These are phyloP conservation scores for Apiospora koreana DNA, from an alignment of 2,329 filamentous ascomycete genomes.

Conservation along the genomic window DNA sequence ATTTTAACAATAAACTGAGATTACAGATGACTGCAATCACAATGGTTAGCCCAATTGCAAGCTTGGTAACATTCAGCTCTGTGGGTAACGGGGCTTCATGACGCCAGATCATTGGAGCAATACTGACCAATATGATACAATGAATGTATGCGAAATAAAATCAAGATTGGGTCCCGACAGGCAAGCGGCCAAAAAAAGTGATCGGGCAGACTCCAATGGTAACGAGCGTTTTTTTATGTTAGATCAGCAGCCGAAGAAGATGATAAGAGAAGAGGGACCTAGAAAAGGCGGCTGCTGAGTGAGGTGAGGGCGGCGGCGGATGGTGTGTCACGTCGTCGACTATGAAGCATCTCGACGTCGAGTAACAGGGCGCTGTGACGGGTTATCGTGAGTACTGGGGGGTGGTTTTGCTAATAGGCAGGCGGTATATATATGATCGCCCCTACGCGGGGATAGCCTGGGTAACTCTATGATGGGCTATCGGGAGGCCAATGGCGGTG, in stretches of 20 bases:
- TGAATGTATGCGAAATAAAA: constrained; percentile 25
- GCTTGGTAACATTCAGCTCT: not conserved
- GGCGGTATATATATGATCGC: constrained; percentile 29
- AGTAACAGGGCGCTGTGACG: constrained; percentile 16
- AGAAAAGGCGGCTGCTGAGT: constrained; percentile 19
- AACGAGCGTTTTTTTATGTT: not conserved
- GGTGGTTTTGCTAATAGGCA: constrained; percentile 16
- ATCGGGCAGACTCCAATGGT: not conserved
- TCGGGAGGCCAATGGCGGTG: constrained; percentile 26
- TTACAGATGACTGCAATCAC: constrained; percentile 29
- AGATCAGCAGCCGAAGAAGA: constrained; percentile 16
- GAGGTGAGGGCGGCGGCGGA: constrained; percentile 24
- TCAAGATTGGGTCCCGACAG: constrained; percentile 15
- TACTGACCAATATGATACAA: constrained; percentile 46
- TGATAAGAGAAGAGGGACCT: constrained; percentile 22
- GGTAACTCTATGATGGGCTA: constrained; percentile 12
- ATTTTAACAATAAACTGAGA: constrained; percentile 31
- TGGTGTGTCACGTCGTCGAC: constrained; percentile 25
- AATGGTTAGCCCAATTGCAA: constrained; percentile 9
- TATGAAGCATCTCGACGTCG: constrained; percentile 36
- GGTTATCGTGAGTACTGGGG: constrained; percentile 17
- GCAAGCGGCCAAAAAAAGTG: not conserved
- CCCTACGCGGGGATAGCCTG: constrained; percentile 22
- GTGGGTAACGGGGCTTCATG: constrained; percentile 3
- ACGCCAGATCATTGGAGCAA: constrained; percentile 28